Base-by-base conservation (phyloP, 2,329 filamentous ascomycete genomes). In the Botrytis fabae region DNA sequence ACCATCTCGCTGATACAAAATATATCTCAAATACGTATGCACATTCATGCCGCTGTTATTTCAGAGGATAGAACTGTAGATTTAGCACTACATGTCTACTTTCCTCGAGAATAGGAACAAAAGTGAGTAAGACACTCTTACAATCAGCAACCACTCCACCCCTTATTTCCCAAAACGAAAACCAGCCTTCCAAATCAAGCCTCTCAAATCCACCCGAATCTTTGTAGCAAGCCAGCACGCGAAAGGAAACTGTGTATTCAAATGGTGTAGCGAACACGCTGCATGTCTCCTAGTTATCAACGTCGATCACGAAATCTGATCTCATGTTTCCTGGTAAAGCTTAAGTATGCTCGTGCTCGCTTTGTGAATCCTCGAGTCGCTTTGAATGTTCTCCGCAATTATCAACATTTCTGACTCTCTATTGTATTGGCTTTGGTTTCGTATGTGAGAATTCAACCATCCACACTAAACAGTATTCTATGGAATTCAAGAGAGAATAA, bases 41-140 rank as follows among this genome's bases (percentile, higher is more conserved):
- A 2, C 25, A 4, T 16, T 25, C 51, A 54, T 3, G 18, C 1
- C 16, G n/a, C 25, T 28, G 2, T 54, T 6, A 25, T 20, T n/a
- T 1, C 10, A 5, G 9, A n/a, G 4, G 2, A 20, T 38, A 8
- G 10, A 9, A 0, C 12, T n/a, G 8, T 35, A 4, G 2, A 1
- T 2, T 7, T 54, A 6, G 25, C 25, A 51, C 14, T 16, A 5
- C 2, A 7, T 2, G 5, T 4, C 16, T 16, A 38, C 57, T 28
- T 20, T 20, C 9, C 18, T 1, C 8, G 28, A 6, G 5, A 12
- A 1, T 22, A 60, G 32, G 1, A 28, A 54, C 7, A 16, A 10
- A 54, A 14, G 14, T 28, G 5, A 54, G 2, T 54, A 54, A n/a
- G 28, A 54, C 2, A n/a, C 51, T 18, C n/a, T 14, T 2, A 54